These are phyloP conservation scores for Eimeria maxima DNA, from an alignment of 169 alveolate genomes.

Conservation along the genomic window DNA sequence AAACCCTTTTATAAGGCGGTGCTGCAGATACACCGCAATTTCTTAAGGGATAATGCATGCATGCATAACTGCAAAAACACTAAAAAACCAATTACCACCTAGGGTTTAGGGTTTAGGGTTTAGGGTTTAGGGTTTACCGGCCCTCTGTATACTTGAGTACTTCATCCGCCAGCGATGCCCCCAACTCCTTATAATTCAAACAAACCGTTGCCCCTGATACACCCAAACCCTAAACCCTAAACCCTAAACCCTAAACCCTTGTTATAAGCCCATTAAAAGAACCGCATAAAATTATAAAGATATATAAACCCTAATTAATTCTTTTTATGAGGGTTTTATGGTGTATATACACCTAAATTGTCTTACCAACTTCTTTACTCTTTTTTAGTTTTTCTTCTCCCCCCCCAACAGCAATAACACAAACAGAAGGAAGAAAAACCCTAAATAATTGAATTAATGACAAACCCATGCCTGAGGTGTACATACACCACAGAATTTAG, in stretches of 20 bases:
- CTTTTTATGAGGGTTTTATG: too few relatives aligned
- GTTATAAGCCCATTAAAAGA: neutral
- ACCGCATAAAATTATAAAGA: too few relatives aligned
- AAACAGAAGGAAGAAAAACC: constrained; percentile 14
- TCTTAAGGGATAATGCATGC: neutral
- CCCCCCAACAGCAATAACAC: constrained; percentile 56
- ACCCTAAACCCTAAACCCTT: constrained; percentile 33
- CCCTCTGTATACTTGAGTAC: constrained; percentile 21
- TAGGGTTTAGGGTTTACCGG: constrained; percentile 48
- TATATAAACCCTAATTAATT: too few relatives aligned
- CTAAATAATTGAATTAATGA: constrained; percentile 50
- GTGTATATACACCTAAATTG: neutral
- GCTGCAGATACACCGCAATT: too few relatives aligned
- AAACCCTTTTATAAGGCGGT: too few relatives aligned
- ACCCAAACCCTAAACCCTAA: constrained; percentile 44
- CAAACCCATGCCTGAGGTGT: constrained; percentile 48
- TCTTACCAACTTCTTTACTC: constrained; percentile 1
- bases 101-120: constrained; percentile 56
- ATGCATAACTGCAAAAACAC: neutral
- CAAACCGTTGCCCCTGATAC: constrained; percentile 39
- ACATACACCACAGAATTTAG: constrained; percentile 4
- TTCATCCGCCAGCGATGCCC: neutral
- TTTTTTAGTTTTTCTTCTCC: constrained; percentile 20
- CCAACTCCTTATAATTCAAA: constrained; percentile 25
- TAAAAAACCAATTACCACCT: too few relatives aligned